These are phyloP conservation scores for Rhodotorula sphaerocarpa DNA, from an alignment of 768 basidiomycete species.

Conservation along the genomic window DNA sequence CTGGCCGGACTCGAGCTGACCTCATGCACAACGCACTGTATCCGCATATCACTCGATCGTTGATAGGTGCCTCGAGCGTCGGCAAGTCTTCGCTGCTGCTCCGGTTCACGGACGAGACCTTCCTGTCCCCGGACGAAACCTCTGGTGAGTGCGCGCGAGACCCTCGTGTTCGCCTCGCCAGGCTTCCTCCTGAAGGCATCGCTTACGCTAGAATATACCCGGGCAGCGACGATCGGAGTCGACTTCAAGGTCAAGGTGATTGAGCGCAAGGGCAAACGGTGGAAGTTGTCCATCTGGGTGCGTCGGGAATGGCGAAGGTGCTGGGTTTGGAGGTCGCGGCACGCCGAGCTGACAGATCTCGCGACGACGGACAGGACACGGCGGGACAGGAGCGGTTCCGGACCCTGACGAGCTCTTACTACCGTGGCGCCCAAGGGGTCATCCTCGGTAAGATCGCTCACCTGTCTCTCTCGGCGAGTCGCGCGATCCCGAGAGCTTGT, in stretches of 20 bases:
- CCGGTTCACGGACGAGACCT: constrained; percentile 94
- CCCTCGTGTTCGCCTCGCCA: too few species aligned
- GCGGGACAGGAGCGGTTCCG: constrained; percentile 90
- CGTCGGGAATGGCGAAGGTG: too few species aligned
- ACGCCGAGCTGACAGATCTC: too few species aligned
- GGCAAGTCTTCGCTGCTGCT: constrained; percentile 85
- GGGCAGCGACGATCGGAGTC: constrained; percentile 44
- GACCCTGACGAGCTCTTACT: constrained; percentile 90
- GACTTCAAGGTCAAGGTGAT: constrained; percentile 46
- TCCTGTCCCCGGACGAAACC: constrained; percentile 82
- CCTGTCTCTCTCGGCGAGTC: too few species aligned
- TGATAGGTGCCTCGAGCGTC: constrained; percentile 49
- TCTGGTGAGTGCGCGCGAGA: constrained; percentile 77
- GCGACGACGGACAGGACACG: constrained; percentile 59
- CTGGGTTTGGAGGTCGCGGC: too few species aligned
- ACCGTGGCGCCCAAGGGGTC: constrained; percentile 56
- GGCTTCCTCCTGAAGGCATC: too few species aligned
- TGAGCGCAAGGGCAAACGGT: constrained; percentile 41
- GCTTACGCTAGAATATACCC: too few species aligned
- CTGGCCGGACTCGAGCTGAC: too few species aligned
- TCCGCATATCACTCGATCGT: too few species aligned
- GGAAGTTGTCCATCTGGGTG: constrained; percentile 94
- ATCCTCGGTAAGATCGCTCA: constrained; percentile 43
- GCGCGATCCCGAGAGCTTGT: too few species aligned
- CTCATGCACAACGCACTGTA: too few species aligned